Conservation (phyloP, 352 stramenopile genomes). For the Pythium brachiatum region DNA sequence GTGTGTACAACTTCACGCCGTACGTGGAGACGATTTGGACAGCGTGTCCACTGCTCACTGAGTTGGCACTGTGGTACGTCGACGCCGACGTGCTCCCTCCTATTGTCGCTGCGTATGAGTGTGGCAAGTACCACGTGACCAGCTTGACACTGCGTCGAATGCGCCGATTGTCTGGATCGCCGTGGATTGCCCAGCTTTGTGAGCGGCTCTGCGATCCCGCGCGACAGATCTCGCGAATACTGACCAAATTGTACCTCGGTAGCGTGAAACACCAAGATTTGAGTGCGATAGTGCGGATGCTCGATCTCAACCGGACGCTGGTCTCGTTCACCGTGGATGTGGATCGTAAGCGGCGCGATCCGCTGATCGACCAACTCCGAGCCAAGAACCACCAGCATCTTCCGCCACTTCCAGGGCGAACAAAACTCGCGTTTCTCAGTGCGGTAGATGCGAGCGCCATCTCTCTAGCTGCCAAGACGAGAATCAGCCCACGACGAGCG, state of each 20-base stretch:
- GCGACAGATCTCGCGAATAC: neutral
- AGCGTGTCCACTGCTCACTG: neutral
- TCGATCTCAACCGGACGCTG: neutral
- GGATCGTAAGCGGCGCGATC: too few relatives aligned
- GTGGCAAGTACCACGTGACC: neutral
- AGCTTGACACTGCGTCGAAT: neutral
- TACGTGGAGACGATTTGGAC: neutral
- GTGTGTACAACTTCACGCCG: neutral
- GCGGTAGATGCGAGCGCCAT: neutral
- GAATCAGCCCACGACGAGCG: too few relatives aligned
- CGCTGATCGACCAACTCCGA: too few relatives aligned
- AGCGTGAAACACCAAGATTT: too few relatives aligned
- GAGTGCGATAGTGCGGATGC: neutral
- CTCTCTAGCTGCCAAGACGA: too few relatives aligned
- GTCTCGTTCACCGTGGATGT: too few relatives aligned
- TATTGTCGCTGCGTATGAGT: neutral
- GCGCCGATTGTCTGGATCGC: neutral
- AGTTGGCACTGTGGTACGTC: neutral
- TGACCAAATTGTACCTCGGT: neutral
- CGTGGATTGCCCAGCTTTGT: neutral
- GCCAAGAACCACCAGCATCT: too few relatives aligned
- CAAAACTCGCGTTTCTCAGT: neutral
- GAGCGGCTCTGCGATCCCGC: neutral
- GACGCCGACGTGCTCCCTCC: neutral
- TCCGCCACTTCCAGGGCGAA: neutral